These are phyloP conservation scores for Boechera stricta DNA, from an alignment of 345 rosid species.

Conservation along the genomic window DNA sequence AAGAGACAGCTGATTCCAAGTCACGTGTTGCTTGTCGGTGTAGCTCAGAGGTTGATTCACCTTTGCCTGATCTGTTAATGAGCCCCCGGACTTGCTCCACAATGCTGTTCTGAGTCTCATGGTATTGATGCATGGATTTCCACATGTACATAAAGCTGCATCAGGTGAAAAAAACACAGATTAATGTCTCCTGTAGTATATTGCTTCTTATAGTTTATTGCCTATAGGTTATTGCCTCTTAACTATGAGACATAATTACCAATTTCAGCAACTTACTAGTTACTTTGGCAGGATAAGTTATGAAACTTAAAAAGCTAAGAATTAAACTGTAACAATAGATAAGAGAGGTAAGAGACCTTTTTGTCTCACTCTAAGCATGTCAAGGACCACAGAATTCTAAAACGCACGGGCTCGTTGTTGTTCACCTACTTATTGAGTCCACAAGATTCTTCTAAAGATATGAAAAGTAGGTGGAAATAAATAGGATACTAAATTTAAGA, in stretches of 20 bases:
- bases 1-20: slow-evolving; percentile 81
- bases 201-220: background rate
- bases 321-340: background rate
- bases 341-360: slow-evolving; percentile 22
- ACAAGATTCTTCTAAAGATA: slow-evolving; percentile 19
- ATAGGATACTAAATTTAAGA: background rate
- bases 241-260: slow-evolving; percentile 3
- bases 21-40: slow-evolving; percentile 93
- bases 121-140: slow-evolving; percentile 85
- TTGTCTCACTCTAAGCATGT: slow-evolving; percentile 16
- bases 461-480: slow-evolving; percentile 32
- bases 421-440: slow-evolving; percentile 32
- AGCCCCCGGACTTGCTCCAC: slow-evolving; percentile 96
- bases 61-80: slow-evolving; percentile 65
- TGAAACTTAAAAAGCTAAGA: background rate
- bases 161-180: background rate
- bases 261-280: slow-evolving; percentile 3
- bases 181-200: background rate
- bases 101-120: slow-evolving; percentile 77
- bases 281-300: background rate
- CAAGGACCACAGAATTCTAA: slow-evolving; percentile 36
- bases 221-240: background rate
- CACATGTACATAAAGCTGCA: slow-evolving; percentile 98
- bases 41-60: slow-evolving; percentile 86
- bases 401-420: slow-evolving; percentile 24